Evolutionary conservation across 2,329 filamentous ascomycete genomes (phyloP).

Genomic region (Didymellaceae sp.): DNA sequence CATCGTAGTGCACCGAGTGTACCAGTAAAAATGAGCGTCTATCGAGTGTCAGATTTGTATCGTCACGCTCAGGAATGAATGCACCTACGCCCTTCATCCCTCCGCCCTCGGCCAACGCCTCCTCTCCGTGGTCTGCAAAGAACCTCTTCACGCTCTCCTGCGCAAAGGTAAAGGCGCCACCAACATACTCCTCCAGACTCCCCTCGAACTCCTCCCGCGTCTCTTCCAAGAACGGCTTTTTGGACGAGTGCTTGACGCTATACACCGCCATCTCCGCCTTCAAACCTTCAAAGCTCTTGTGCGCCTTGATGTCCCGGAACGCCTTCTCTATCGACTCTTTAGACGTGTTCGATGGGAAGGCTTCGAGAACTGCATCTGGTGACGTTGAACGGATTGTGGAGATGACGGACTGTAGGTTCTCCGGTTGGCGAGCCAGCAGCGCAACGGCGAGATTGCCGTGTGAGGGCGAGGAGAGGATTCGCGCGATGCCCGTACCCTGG

Average conservation of each 20-base stretch:
- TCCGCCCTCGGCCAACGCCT: constrained; percentile 54
- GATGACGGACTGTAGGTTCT: constrained; percentile 53
- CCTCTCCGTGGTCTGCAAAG: constrained; percentile 60
- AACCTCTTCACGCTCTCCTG: constrained; percentile 61
- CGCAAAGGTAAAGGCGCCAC: constrained; percentile 62
- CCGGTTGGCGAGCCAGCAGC: constrained; percentile 58
- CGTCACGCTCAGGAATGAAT: neutral
- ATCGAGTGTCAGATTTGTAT: neutral
- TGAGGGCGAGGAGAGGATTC: constrained; percentile 58
- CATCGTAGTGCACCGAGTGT: constrained; percentile 62
- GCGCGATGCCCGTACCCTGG: constrained; percentile 63
- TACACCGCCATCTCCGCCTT: constrained; percentile 62
- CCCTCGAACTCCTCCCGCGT: constrained; percentile 55
- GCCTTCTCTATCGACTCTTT: constrained; percentile 55
- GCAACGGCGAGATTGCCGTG: constrained; percentile 64
- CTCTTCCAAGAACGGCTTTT: constrained; percentile 63
- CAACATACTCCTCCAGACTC: constrained; percentile 60
- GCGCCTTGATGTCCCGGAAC: constrained; percentile 58
- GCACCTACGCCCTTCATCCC: constrained; percentile 58
- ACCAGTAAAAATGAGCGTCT: constrained; percentile 63
- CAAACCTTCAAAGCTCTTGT: constrained; percentile 56
- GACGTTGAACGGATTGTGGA: constrained; percentile 51
- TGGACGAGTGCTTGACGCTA: constrained; percentile 62
- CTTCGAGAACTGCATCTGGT: constrained; percentile 56
- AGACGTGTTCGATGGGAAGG: constrained; percentile 60